Base-by-base conservation (phyloP, 108 stramenopile genomes). In the Nitzschia sp. region DNA sequence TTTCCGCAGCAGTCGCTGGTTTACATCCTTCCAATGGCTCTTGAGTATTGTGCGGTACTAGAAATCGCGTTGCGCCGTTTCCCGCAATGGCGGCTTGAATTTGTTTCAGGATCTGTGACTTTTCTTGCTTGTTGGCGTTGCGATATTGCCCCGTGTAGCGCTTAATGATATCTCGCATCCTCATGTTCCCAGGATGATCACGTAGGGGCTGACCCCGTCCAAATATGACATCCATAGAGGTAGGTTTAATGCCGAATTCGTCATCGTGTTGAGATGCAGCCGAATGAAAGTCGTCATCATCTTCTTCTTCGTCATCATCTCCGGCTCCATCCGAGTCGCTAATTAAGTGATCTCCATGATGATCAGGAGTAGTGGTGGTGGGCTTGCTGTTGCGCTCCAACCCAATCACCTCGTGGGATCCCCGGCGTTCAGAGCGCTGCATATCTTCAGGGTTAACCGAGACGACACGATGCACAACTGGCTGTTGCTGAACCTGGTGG, bases 101-200 rank as follows among this genome's bases (percentile, higher is more conserved):
- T 25, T 62, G 61, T 17, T 62, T 36, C 21, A 62, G 42, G n/a
- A 46, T 62, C 42, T 45, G 28, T 21, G 61, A 32, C 26, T 62
- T 62, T 25, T 62, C 42, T 17, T 38, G 38, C 25, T 62, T 62
- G 61, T 62, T 62, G 36, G 61, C 61, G 24, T 45, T 46, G 15
- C 61, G 36, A 21, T 65, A 65, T 2, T 48, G 21, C 6, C 15
- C 30, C 15, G 47, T 65, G 49, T 51, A 65, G 3, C 64, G 46
- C 18, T 53, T 49, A 31, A 65, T 65, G 27, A 65, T 32, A 29
- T 36, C 64, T 65, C 64, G 25, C 27, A 65, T 29, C 30, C 64
- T 49, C 49, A 53, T 65, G 24, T 65, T 65, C 29, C 64, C 64
- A 19, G 64, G 64, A 19, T 65, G 64, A 34, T 65, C 64, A 30